Conservation (phyloP, 164 flowering plant genomes). For the Magnolia sinica region DNA sequence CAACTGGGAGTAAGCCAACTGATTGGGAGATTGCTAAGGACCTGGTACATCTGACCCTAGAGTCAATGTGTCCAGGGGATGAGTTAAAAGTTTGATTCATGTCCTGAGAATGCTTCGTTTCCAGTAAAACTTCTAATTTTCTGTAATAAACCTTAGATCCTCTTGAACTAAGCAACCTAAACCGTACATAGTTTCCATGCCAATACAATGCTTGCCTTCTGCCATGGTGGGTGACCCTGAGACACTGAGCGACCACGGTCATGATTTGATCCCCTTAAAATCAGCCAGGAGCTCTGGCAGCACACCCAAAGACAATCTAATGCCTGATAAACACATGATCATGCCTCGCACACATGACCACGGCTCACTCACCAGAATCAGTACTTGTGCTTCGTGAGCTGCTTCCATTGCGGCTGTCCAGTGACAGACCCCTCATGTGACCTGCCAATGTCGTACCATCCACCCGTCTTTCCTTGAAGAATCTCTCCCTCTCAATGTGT, state of each 20-base stretch:
- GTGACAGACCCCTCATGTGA: constrained; percentile 58
- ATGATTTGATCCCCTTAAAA: neutral
- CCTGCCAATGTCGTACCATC: constrained; percentile 51
- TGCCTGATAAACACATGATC: neutral
- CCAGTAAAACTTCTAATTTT: neutral
- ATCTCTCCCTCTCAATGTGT: constrained; percentile 75
- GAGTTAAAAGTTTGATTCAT: no score
- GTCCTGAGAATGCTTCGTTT: no score
- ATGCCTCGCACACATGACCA: neutral
- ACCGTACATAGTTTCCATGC: neutral
- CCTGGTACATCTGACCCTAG: no score
- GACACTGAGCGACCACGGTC: neutral
- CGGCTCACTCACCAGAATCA: constrained; percentile 54
- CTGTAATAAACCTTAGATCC: neutral
- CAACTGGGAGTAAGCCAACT: no score
- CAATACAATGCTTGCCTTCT: neutral
- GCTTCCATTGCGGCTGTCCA: constrained; percentile 69
- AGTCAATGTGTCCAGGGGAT: no score
- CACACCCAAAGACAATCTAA: neutral
- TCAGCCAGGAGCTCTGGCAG: constrained; percentile 2
- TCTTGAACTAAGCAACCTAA: neutral
- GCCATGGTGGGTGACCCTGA: neutral
- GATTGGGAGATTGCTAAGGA: no score
- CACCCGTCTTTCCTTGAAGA: constrained; percentile 64
- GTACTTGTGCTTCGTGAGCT: constrained; percentile 71